Base-by-base conservation (phyloP, 1,284 basidiomycete genomes). In the Heliocybe sulcata region DNA sequence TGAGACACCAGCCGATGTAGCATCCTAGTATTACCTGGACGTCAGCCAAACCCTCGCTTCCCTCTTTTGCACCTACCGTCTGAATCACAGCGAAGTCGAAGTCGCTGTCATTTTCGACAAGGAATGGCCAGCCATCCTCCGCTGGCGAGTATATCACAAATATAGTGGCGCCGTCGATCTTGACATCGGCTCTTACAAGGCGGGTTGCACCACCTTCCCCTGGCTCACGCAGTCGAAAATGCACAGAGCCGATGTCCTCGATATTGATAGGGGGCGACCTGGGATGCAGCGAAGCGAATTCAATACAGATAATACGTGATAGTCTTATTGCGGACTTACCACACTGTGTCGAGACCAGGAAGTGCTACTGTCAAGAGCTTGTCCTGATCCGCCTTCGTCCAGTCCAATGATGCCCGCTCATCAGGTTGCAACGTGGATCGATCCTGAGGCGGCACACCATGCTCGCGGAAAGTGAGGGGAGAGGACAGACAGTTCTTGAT, bases 251-350 rank as follows among this genome's bases (percentile, higher is more conserved):
- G 58, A 99, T 91, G 63, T 98, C 92, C 63, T 93, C 85, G 53
- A 98, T 82, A 67, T 92, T 94, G 74, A 98, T 88, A 0, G 95
- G 92, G 1, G 95, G 76, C 2, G 94, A 95, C 94, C 93, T 95
- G 57, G 31, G 49, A 20, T 6, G 12, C 49, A 45, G 27, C 45
- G n/a, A 25, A 57, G 53, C 31, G 55, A 9, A 25, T 23, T 31
- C 49, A 22, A 26, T 22, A 22, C 10, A 54, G 14, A 1, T 0
- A 23, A 25, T 22, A 35, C 51, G 50, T 9, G 22, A 35, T 38
- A 35, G n/a, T n/a, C n/a, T 54, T 25, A 25, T 14, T 33, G n/a
- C 23, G 12, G 57, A 63, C 75, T 59, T 69, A 94, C 95, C 95
- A 98, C 72, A 83, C 82, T 16, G 88, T 79, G 65, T 93, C 90